Evolutionary conservation across 2,329 filamentous ascomycete species (phyloP).

Genomic region (Verticillium dahliae): DNA sequence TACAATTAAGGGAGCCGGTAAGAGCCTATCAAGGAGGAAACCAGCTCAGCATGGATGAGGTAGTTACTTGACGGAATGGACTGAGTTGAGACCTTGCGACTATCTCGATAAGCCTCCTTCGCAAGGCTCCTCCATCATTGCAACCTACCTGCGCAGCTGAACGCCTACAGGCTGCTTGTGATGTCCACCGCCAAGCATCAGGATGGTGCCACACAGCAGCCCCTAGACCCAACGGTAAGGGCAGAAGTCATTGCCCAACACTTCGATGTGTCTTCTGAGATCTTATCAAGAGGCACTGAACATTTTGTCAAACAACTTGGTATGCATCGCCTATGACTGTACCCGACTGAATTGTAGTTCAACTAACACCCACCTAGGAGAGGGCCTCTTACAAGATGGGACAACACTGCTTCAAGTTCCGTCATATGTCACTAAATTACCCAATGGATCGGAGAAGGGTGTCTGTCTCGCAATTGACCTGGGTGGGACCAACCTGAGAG

Average conservation of each 20-base stretch:
- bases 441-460: slow-evolving; percentile 70
- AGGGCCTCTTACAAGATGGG: slow-evolving; percentile 22
- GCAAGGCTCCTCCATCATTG: background rate
- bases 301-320: slow-evolving; percentile 14
- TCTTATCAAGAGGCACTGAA: slow-evolving; percentile 2
- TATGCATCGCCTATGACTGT: background rate
- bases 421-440: slow-evolving; percentile 69
- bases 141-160: background rate
- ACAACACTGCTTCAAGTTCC: slow-evolving; percentile 55
- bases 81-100: background rate
- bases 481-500: slow-evolving; percentile 25
- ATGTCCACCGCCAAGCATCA: background rate
- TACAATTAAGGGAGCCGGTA: background rate
- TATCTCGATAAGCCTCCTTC: background rate
- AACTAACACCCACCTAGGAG: slow-evolving; percentile 32
- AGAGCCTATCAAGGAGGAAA: background rate
- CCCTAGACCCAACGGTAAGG: background rate
- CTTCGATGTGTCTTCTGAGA: background rate
- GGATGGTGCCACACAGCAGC: background rate
- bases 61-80: background rate
- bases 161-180: background rate
- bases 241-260: background rate
- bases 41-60: background rate
- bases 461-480: slow-evolving; percentile 24
- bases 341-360: too few relatives aligned